phyloP scores from a whole-genome alignment of 2,329 filamentous ascomycete genomes.

The Aureobasidium leucospermi region DNA sequence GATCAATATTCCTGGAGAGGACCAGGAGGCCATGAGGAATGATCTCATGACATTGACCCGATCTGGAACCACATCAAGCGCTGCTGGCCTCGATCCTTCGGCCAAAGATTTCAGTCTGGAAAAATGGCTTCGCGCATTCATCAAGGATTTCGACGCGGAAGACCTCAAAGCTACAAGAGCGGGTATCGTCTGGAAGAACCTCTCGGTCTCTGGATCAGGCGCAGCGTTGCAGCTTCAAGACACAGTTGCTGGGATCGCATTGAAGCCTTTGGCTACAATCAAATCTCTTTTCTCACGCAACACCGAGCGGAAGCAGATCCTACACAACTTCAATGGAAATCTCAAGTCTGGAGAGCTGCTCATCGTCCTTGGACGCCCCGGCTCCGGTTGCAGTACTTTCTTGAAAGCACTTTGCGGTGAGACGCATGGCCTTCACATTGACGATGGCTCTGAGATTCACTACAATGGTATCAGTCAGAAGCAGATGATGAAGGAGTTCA shows the following conservation, averaged over 20 bases:
- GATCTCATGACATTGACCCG: background rate
- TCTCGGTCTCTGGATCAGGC: slow-evolving; percentile 61
- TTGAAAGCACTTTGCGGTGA: slow-evolving; percentile 57
- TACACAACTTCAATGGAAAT: slow-evolving; percentile 47
- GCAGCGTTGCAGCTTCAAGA: slow-evolving; percentile 61
- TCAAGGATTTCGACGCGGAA: slow-evolving; percentile 47
- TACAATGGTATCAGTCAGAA: slow-evolving; percentile 43
- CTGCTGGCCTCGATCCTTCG: slow-evolving; percentile 43
- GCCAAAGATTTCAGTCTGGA: slow-evolving; percentile 47
- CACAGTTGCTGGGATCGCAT: slow-evolving; percentile 54
- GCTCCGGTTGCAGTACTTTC: slow-evolving; percentile 55
- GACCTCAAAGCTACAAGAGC: slow-evolving; percentile 48
- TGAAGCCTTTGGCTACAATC: slow-evolving; percentile 44
- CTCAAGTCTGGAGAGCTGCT: slow-evolving; percentile 44
- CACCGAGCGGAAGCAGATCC: slow-evolving; percentile 40
- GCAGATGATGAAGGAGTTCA: slow-evolving; percentile 41
- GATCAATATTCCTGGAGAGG: background rate
- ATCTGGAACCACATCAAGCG: slow-evolving; percentile 27
- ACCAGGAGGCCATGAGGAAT: background rate
- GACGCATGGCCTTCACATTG: slow-evolving; percentile 50
- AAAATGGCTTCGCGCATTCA: slow-evolving; percentile 45
- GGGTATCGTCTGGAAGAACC: slow-evolving; percentile 57
- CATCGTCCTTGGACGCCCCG: slow-evolving; percentile 58
- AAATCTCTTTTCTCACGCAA: slow-evolving; percentile 23
- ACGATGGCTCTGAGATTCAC: slow-evolving; percentile 46